Evolutionary conservation across 495 filamentous ascomycete genomes (phyloP).

Genomic region (Melanomma pulvis-pyrius): DNA sequence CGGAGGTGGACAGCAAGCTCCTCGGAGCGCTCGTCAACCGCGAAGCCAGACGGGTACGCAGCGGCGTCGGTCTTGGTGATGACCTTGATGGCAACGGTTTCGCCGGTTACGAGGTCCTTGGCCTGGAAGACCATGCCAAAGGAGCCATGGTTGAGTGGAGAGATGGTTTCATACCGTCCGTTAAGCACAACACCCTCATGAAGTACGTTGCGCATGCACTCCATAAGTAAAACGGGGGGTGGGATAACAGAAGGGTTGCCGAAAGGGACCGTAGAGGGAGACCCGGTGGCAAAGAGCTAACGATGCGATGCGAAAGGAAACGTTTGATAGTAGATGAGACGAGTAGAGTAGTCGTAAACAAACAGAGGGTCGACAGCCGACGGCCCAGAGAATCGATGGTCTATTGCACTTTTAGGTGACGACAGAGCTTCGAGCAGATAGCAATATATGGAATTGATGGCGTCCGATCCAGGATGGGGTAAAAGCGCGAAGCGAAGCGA

Average conservation of each 20-base stretch:
- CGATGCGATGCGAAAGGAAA: constrained; percentile 4
- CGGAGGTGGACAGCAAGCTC: constrained; percentile 80
- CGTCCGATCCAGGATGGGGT: constrained; percentile 21
- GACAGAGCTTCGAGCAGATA: constrained; percentile 33
- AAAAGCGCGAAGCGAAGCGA: constrained; percentile 22
- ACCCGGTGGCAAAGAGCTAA: constrained; percentile 31
- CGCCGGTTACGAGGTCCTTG: constrained; percentile 69
- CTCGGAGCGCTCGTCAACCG: constrained; percentile 81
- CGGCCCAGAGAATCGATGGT: constrained; percentile 31
- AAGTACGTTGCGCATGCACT: constrained; percentile 50
- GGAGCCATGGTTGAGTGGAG: constrained; percentile 96
- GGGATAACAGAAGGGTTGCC: constrained; percentile 9
- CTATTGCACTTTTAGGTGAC: constrained; percentile 39
- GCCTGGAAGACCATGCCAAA: constrained; percentile 98
- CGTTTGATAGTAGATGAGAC: background rate
- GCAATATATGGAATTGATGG: constrained; percentile 32
- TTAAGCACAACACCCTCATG: constrained; percentile 46
- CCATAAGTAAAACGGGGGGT: constrained; percentile 39
- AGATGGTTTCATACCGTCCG: constrained; percentile 80
- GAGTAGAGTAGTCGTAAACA: constrained; percentile 23
- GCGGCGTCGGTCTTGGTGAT: constrained; percentile 72
- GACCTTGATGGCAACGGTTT: constrained; percentile 92
- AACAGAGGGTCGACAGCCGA: constrained; percentile 27
- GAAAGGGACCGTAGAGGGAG: constrained; percentile 6
- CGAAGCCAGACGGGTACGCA: constrained; percentile 54